Evolutionary conservation across 768 basidiomycete species (phyloP), one percentile per base, ranked within the genome.

Genomic region (Symmetrospora coprosmae): DNA sequence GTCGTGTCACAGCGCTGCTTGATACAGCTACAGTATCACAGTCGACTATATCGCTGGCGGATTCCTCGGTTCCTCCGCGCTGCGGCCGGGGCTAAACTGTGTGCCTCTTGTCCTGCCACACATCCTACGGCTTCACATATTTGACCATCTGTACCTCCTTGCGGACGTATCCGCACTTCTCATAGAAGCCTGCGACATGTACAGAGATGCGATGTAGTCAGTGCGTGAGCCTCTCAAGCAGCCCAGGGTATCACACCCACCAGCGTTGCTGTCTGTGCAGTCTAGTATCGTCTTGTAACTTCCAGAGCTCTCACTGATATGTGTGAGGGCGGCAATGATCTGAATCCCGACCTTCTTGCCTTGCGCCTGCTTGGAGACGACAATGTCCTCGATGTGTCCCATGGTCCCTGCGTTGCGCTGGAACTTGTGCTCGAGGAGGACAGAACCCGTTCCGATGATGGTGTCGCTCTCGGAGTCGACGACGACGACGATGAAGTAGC

Each of bases 341-440:
- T 83, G 78, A 73, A 86, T 72, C 0, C 94, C 94, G 31, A 99
- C 78, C 72, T 87, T 90, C 74, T 84, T 85, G 31, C 94, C 94
- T 76, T 94, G 90, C 74, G 85, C 80, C 40, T 72, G 76, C 74
- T 84, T 82, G 73, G 86, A 82, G 19, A 99, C 91, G 2, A 88
- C 91, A 64, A 99, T 94, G 71, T 99, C 94, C 74, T 99, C 94
- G 64, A 99, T 90, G 70, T 99, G 94, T 0, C 91, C 94, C 14
- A 89, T 86, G 64, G 78, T 78, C 21, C 87, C 87, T n/a, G 87
- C 75, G 1, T 80, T 81, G 38, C 90, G 79, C 40, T 90, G 75
- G 78, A 97, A 96, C 76, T 99, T 97, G 75, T 85, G 84, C 74
- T 99, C 94, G 65, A 97, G 73, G 70, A 97, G 81, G 53, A 94